phyloP scores from a whole-genome alignment of 2,329 filamentous ascomycete species.

The Fusarium clavum region DNA sequence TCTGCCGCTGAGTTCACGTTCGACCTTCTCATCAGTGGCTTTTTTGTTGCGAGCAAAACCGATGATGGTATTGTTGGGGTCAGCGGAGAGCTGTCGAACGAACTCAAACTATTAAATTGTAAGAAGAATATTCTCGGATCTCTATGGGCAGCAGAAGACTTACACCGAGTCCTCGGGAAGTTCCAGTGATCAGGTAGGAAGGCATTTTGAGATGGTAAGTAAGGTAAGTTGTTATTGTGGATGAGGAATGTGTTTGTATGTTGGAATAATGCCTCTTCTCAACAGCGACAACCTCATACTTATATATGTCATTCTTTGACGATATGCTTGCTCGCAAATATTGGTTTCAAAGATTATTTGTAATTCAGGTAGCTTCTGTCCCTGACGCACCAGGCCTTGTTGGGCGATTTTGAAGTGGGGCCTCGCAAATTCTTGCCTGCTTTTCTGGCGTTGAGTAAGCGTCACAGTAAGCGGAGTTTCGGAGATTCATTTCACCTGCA shows the following conservation, averaged over 20 bases:
- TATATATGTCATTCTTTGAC: background rate
- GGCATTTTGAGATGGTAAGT: slow-evolving; percentile 20
- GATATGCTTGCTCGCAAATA: background rate
- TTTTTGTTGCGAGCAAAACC: slow-evolving; percentile 59
- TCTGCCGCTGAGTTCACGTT: slow-evolving; percentile 45
- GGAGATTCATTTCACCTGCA: background rate
- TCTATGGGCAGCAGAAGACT: fast-evolving
- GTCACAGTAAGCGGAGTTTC: background rate
- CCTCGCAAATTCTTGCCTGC: slow-evolving; percentile 24
- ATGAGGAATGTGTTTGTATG: background rate
- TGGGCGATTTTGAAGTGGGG: background rate
- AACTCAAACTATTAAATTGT: slow-evolving; percentile 46
- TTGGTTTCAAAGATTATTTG: background rate
- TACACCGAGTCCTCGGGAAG: slow-evolving; percentile 38
- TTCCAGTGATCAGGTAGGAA: slow-evolving; percentile 35
- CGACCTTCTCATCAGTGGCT: slow-evolving; percentile 54
- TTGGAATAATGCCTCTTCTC: fast-evolving
- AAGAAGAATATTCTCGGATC: fast-evolving
- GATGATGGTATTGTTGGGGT: slow-evolving; percentile 55
- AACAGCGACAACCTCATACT: background rate
- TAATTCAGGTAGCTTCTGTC: background rate
- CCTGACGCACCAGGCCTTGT: background rate
- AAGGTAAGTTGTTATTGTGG: background rate
- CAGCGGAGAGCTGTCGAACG: slow-evolving; percentile 55
- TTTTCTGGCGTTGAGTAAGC: fast-evolving